Evolutionary conservation across 140 eudicot species (phyloP).

Genomic region (Oenanthe javanica): DNA sequence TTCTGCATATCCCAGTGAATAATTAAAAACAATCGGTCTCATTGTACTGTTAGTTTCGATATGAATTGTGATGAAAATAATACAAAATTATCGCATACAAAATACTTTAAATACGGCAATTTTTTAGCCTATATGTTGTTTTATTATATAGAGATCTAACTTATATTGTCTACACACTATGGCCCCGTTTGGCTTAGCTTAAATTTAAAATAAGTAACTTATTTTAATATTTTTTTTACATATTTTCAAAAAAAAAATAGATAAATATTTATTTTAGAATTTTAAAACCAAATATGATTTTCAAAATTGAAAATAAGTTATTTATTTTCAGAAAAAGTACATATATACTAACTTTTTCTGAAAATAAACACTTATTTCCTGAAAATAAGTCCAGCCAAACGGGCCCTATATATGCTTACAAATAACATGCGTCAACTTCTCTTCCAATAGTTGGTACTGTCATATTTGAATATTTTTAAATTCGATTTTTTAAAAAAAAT

Average conservation of each 20-base stretch:
- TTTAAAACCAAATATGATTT: too few species aligned
- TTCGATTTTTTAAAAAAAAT: constrained; percentile 9
- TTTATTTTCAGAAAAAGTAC: too few species aligned
- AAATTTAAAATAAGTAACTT: too few species aligned
- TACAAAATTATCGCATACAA: neutral
- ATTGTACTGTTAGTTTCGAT: neutral
- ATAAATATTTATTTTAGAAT: too few species aligned
- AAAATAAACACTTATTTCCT: too few species aligned
- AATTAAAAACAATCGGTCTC: neutral
- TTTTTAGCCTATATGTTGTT: neutral
- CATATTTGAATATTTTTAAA: constrained; percentile 8
- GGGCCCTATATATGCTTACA: neutral
- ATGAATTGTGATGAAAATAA: neutral
- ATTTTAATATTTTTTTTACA: too few species aligned
- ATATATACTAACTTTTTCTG: too few species aligned
- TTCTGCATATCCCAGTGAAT: too few species aligned
- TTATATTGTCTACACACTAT: neutral
- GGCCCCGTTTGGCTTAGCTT: too few species aligned
- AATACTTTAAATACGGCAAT: neutral
- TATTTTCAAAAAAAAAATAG: too few species aligned
- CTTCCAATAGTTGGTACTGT: neutral
- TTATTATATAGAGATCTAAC: neutral
- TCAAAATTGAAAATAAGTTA: too few species aligned
- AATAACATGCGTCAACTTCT: constrained; percentile 15
- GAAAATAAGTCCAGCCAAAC: too few species aligned